These are phyloP conservation scores for Fusarium sp. DNA, from an alignment of 2,329 filamentous ascomycete genomes.

Conservation along the genomic window DNA sequence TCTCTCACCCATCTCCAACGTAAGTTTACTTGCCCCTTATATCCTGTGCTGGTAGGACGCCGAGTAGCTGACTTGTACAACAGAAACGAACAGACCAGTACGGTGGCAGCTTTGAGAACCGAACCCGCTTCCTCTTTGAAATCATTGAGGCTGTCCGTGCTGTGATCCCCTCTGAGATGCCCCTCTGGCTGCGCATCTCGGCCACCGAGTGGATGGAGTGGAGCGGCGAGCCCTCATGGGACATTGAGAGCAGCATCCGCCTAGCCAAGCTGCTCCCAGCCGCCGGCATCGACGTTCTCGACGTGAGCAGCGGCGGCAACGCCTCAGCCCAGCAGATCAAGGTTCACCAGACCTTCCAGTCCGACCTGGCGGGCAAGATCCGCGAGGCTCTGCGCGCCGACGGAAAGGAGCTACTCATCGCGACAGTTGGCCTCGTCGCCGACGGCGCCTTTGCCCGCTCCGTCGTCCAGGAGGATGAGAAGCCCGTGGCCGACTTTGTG, in stretches of 20 bases:
- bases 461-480: conserved; percentile 58
- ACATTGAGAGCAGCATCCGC: conserved; percentile 62
- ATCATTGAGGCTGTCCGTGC: conserved; percentile 59
- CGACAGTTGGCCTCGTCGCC: conserved; percentile 77
- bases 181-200: conserved; percentile 67
- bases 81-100: conserved; percentile 68
- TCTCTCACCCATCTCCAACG: conserved; percentile 65
- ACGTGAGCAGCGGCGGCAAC: conserved; percentile 81
- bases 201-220: conserved; percentile 69
- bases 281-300: conserved; percentile 80
- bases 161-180: conserved; percentile 61
- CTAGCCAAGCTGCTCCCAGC: conserved; percentile 67
- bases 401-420: conserved; percentile 66
- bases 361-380: conserved; percentile 73
- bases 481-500: conserved; percentile 70
- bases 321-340: conserved; percentile 67
- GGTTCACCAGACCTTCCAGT: conserved; percentile 73
- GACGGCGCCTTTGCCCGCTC: conserved; percentile 71
- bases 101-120: conserved; percentile 71
- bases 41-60: background rate
- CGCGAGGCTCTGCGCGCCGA: conserved; percentile 67
- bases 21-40: conserved; percentile 37
- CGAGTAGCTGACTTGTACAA: conserved; percentile 10
- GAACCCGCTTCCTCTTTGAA: conserved; percentile 66
- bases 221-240: conserved; percentile 64